Base-by-base conservation (phyloP, 2,329 filamentous ascomycete genomes). In the Aureobasidium mangrovei region DNA sequence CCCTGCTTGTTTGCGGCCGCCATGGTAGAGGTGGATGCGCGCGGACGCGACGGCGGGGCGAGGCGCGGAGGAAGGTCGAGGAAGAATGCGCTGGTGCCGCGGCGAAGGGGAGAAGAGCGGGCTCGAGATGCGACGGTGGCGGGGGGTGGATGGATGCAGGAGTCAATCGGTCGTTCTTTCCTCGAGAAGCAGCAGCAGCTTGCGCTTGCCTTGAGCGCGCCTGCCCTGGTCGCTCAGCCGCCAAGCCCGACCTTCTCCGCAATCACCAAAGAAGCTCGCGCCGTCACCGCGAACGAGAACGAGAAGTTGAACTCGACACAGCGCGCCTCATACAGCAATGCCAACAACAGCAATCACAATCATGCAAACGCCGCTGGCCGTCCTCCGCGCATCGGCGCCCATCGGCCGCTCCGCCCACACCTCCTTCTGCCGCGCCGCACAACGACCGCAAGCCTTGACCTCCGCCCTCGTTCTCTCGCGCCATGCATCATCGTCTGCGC, bases 1-100 rank as follows among this genome's bases (percentile, higher is more conserved):
- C 93, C 93, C 75, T 96, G 91, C 75, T 95, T 95, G 81, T 95
- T 91, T 49, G 71, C 68, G 56, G 71, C 69, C 74, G 71, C 69
- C 74, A 77, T 77, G 62, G 39, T 69, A 61, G 55, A 36, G 42
- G 44, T 38, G 38, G 28, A 40, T 56, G 57, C 57, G 57, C 57
- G 55, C 53, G 41, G 33, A 55, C 53, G 57, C 57, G 55, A 40
- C 48, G 42, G 36, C 10, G 42, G 48, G n/a, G 29, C 28, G 27
- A n/a, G 31, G 12, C n/a, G 28, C 12, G 9, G 29, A 27, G 31
- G 24, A 7, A n/a, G 39, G 48, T 52, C 48, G 32, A 31, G n/a
- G 28, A 32, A 12, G 9, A 8, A 18, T 31, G 36, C 46, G 46
- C 46, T 35, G 26, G 28, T 40, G 36, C 28, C 40, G 27, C 35